Evolutionary conservation across 176 grass and related monocot species (phyloP).

Genomic region (Miscanthus lutarioriparius): DNA sequence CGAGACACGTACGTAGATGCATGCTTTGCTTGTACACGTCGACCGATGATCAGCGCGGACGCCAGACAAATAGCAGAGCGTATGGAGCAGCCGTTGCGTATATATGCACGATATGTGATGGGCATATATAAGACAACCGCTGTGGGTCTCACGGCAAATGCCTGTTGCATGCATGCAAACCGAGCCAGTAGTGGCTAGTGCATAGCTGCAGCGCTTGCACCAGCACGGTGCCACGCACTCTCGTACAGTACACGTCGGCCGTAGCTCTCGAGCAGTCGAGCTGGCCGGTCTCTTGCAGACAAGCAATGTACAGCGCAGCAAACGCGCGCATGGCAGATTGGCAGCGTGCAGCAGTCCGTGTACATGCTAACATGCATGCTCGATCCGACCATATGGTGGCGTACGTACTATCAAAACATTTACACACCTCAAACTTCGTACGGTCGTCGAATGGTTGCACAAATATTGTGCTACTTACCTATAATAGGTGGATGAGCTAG

Average conservation of each 20-base stretch:
- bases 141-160: constrained; percentile 20
- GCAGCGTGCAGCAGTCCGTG: neutral
- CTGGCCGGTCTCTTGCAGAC: too few species aligned
- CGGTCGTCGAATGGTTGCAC: neutral
- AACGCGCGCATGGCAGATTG: too few species aligned
- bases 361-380: neutral
- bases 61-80: neutral
- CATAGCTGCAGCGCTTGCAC: neutral
- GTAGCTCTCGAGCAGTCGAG: too few species aligned
- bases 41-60: neutral
- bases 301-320: too few species aligned
- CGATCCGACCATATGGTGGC: too few species aligned
- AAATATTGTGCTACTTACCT: neutral
- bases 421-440: neutral
- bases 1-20: neutral
- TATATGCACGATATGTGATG: neutral
- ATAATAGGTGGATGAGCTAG: neutral
- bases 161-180: neutral
- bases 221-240: neutral
- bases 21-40: neutral
- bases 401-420: neutral
- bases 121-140: neutral
- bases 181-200: neutral
- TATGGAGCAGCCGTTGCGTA: constrained; percentile 11
- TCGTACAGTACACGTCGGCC: too few species aligned